Conservation (phyloP, 441 rosid genomes). For the Aquilaria agallochum region DNA sequence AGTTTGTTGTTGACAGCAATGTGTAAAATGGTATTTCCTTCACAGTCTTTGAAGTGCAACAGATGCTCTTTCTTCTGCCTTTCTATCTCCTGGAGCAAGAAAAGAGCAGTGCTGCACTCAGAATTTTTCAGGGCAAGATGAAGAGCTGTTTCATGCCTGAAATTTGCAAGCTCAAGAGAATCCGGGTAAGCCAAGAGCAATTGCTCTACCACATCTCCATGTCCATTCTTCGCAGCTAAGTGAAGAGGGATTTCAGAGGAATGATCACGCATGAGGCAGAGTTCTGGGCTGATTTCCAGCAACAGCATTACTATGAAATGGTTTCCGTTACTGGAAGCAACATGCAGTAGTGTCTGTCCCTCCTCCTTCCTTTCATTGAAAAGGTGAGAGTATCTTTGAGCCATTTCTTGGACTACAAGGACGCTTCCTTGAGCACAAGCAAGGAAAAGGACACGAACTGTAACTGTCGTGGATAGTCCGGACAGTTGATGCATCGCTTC, state of each 20-base stretch:
- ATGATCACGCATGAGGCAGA: conserved; percentile 11
- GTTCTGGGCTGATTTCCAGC: not conserved
- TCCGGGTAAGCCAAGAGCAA: conserved; percentile 1
- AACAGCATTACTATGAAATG: not conserved
- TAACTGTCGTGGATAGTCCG: no score
- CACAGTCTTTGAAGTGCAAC: not conserved
- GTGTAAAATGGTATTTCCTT: conserved; percentile 12
- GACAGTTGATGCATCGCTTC: not conserved
- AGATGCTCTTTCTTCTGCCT: not conserved
- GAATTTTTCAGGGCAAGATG: conserved; percentile 12
- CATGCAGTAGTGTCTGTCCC: conserved; percentile 1
- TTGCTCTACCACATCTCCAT: not conserved
- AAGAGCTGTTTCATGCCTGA: conserved; percentile 3
- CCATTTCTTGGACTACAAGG: not conserved
- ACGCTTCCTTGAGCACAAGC: conserved; percentile 7
- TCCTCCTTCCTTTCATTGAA: not conserved
- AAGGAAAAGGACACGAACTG: not conserved
- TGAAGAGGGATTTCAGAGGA: conserved; percentile 6
- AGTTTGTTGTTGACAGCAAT: conserved; percentile 9
- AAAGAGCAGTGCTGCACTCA: not conserved
- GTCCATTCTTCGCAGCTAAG: not conserved
- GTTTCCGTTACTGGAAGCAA: not conserved
- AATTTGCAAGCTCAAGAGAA: conserved; percentile 1
- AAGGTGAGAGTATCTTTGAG: not conserved
- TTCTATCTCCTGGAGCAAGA: conserved; percentile 3